Base-by-base conservation (phyloP, 148 eudicot species). In the Tetragonia tetragonoides region DNA sequence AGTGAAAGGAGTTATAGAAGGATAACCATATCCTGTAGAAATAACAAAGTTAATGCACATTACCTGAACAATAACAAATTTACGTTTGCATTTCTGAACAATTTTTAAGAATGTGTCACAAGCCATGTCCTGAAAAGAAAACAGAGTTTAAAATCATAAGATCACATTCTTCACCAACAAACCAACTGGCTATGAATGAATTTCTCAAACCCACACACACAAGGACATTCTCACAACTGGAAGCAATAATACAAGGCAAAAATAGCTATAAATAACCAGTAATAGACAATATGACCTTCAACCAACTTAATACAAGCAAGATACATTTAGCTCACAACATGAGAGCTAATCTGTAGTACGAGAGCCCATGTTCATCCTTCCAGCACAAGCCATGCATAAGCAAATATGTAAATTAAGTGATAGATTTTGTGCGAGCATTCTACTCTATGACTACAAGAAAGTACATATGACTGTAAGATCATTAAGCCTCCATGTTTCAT, bases 31-130 rank as follows among this genome's bases (percentile, higher is more conserved):
- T n/a, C 10, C 7, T 4, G 64, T 60, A 60, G 28, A 12, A 21
- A 46, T 14, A 40, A 71, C n/a, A 28, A 28, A 21, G 21, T 17
- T 54, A 6, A 44, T 20, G 57, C 62, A 63, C 12, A 57, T 61
- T 83, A 93, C 99, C 95, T 96, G 99, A 47, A 91, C 84, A 41
- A 93, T 77, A 73, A 96, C 99, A 83, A 96, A 96, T 84, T 93
- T 96, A 14, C 98, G 98, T 81, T 85, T 96, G 98, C 99, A 96
- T 77, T 93, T 96, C 80, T 96, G 99, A 53, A 96, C 97, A 84
- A 96, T 96, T 83, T 96, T 96, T 84, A 96, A 81, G 85, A 96
- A 96, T 28, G 99, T 96, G 73, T 96, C 99, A 68, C 99, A 93
- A 7, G 99, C 99, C 99, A 96, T 96, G 79, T 96, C 99, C 99